Base-by-base conservation (phyloP, 805 yeast genomes). In the Metschnikowia gelsemii region DNA sequence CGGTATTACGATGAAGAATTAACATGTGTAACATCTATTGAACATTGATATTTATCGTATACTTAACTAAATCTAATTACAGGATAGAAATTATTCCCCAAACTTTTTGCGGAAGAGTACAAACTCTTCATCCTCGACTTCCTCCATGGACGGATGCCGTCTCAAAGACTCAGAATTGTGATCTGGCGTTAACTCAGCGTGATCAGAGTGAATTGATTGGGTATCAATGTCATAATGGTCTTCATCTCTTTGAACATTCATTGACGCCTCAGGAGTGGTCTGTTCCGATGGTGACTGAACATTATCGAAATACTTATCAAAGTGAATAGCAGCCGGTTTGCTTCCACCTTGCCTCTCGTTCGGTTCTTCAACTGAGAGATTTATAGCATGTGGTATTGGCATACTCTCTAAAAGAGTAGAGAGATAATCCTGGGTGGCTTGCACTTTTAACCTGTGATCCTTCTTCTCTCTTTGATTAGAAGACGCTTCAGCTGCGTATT, bases 51-150 rank as follows among this genome's bases (percentile, higher is more conserved):
- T n/a, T n/a, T n/a, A n/a, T n/a, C n/a, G n/a, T n/a, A n/a, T n/a
- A n/a, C n/a, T n/a, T n/a, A n/a, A n/a, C n/a, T n/a, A n/a, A n/a
- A n/a, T n/a, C n/a, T n/a, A n/a, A n/a, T n/a, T n/a, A n/a, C n/a
- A n/a, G n/a, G n/a, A n/a, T n/a, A n/a, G n/a, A n/a, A n/a, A 5
- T 26, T 19, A 26, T 26, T 29, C n/a, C 7, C 35, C 40, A 18
- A 29, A 30, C 30, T 60, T 67, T 52, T 68, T 69, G 40, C 67
- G 63, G 42, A 67, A 60, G 59, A 65, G 54, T 8, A 68, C 68
- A 48, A 64, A 68, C 40, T 62, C 66, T 33, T 62, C 66, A 43
- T 62, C 67, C 26, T 61, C 66, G 5, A 61, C 61, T 21, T 59
- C 64, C 36, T 61, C 66, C 30, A 62, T 31, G n/a, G 49, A 46